Conservation (phyloP, 192 early-diverging fungal species). For the Coemansia sp. region DNA sequence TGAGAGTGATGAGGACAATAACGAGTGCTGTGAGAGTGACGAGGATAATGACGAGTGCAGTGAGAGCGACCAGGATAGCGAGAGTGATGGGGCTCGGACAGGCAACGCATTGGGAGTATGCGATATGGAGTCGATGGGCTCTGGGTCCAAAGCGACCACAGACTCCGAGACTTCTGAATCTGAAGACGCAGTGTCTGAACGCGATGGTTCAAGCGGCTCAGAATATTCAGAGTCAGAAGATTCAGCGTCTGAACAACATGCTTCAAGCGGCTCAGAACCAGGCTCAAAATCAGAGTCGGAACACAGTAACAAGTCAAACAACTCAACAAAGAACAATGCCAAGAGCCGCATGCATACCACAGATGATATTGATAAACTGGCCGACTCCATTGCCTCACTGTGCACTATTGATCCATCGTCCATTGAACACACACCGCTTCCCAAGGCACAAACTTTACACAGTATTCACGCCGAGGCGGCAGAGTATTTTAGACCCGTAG, state of each 20-base stretch:
- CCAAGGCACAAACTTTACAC: too few relatives aligned
- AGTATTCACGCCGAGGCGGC: not conserved
- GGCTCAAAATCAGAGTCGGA: not conserved
- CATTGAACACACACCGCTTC: not conserved
- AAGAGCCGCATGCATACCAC: too few relatives aligned
- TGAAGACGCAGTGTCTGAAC: not conserved
- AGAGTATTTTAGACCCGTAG: slow-evolving; percentile 21
- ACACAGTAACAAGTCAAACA: too few relatives aligned
- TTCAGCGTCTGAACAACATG: not conserved
- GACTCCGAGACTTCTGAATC: not conserved
- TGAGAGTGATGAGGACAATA: not conserved
- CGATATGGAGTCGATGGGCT: not conserved
- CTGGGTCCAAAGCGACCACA: not conserved
- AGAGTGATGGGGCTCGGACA: not conserved
- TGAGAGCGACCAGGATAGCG: not conserved
- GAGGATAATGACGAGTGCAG: slow-evolving; percentile 15
- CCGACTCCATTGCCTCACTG: slow-evolving; percentile 3
- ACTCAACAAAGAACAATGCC: not conserved
- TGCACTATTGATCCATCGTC: not conserved
- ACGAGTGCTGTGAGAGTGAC: slow-evolving; percentile 2
- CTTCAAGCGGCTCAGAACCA: not conserved
- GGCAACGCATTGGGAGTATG: too few relatives aligned
- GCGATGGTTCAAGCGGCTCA: too few relatives aligned
- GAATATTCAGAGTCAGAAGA: not conserved
- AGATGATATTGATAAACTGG: slow-evolving; percentile 6